Conservation (phyloP, 2,329 filamentous ascomycete species). For the Falciphora oryzae region DNA sequence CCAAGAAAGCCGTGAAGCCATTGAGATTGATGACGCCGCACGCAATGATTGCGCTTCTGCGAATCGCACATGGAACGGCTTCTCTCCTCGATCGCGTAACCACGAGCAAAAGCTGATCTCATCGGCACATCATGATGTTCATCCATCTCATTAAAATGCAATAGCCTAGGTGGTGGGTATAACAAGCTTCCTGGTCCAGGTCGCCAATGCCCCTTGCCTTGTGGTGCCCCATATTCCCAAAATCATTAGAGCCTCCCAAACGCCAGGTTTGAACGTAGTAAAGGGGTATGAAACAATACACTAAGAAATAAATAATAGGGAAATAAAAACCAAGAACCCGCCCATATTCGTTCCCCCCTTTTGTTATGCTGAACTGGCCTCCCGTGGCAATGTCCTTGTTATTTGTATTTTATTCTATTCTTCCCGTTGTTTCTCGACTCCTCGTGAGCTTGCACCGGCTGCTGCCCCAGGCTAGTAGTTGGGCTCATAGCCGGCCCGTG, state of each 20-base stretch:
- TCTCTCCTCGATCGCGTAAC: too few species aligned
- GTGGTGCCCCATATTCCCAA: not conserved
- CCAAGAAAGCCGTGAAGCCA: too few species aligned
- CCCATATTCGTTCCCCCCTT: not conserved
- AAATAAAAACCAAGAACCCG: not conserved
- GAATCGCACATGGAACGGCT: too few species aligned
- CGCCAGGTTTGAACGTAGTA: constrained; percentile 2
- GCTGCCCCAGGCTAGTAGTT: not conserved
- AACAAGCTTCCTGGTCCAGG: not conserved
- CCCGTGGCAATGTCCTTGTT: not conserved
- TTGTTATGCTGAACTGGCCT: not conserved
- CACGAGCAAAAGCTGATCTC: too few species aligned
- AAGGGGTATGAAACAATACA: not conserved
- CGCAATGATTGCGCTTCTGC: too few species aligned
- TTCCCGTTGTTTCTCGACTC: not conserved
- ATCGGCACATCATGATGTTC: not conserved
- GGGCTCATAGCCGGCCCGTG: not conserved
- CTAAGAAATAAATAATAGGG: not conserved
- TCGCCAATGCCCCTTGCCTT: not conserved
- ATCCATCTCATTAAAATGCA: not conserved
- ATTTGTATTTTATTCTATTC: not conserved
- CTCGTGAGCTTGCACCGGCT: too few species aligned
- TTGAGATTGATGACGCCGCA: too few species aligned
- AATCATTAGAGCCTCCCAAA: constrained; percentile 1
- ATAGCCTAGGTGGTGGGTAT: not conserved